A percentile compares a stretch with the other conserved stretches of the same genome.
Conservation (phyloP, 1,139 yeast species). For the Saccharomyces hybrid region DNA sequence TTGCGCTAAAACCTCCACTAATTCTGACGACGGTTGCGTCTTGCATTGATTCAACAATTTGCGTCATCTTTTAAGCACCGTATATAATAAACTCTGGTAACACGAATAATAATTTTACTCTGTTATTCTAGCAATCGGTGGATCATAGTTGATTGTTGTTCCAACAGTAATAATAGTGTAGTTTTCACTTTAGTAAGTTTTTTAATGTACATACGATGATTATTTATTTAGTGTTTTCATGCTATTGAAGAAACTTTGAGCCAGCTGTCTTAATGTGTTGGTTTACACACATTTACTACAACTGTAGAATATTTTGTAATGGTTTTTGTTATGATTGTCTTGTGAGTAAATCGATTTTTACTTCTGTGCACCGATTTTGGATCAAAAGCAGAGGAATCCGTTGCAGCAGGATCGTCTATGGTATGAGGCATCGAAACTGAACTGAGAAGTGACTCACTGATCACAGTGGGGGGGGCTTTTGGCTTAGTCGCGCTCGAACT, state of each 20-base stretch:
- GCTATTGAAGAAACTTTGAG: neutral
- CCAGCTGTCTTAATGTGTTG: neutral
- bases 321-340: neutral
- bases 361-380: neutral
- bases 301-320: neutral
- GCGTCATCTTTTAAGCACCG: too few relatives aligned
- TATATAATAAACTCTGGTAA: too few relatives aligned
- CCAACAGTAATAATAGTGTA: too few relatives aligned
- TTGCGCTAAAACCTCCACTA: too few relatives aligned
- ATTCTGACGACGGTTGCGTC: too few relatives aligned
- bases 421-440: too few relatives aligned
- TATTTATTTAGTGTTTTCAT: neutral
- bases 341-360: neutral
- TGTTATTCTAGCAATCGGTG: too few relatives aligned
- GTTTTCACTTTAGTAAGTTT: neutral
- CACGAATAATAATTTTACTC: too few relatives aligned
- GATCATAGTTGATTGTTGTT: too few relatives aligned
- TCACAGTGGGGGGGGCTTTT: neutral
- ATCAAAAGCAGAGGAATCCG: neutral
- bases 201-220: neutral
- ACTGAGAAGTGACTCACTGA: neutral
- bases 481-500: neutral
- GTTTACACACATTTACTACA: neutral
- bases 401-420: too few relatives aligned
- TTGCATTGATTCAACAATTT: too few relatives aligned